Base-by-base conservation (phyloP, 2,329 filamentous ascomycete species). In the Epicoccum sorghinum region DNA sequence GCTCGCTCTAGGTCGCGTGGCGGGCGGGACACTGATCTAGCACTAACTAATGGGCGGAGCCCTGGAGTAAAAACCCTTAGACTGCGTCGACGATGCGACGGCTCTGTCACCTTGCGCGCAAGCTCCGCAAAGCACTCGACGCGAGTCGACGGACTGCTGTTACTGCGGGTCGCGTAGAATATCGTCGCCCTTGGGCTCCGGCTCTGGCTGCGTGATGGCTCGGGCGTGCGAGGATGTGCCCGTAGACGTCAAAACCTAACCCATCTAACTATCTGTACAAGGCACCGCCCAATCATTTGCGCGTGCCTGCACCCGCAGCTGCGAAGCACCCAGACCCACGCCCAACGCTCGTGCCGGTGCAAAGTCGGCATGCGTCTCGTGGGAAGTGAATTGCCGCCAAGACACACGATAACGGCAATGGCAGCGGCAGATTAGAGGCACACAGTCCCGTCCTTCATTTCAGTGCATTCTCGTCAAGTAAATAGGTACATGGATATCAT, bases 401-500 rank as follows among this genome's bases (percentile, higher is more conserved):
- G 18, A 18, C 18, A 18, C 18, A 18, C 18, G 18, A 29, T 29
- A 9, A 29, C 9, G 27, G 9, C 27, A 29, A 29, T 29, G 27
- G 27, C 27, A 43, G 53, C 44, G 33, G 18, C 44, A 13, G n/a
- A 23, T 22, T 7, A 4, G 27, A 33, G 18, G 18, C 18, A 18
- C 18, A 18, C 18, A 18, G 18, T 18, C 18, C 18, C 18, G 18
- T 18, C 18, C 18, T 18, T 18, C 18, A 18, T 18, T 18, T 33
- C 32, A 12, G 7, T 33, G 4, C 32, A 33, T 33, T 33, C 10
- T 33, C 32, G 32, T 33, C 32, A 33, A 33, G 32, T 33, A n/a
- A 39, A 8, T 38, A 47, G 23, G 45, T 52, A 55, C 53, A 55
- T 61, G 66, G 66, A 67, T 69, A 69, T 69, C 66, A 59, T 57